Conservation (phyloP, 257 asterid species). For the Primulina tabacum region DNA sequence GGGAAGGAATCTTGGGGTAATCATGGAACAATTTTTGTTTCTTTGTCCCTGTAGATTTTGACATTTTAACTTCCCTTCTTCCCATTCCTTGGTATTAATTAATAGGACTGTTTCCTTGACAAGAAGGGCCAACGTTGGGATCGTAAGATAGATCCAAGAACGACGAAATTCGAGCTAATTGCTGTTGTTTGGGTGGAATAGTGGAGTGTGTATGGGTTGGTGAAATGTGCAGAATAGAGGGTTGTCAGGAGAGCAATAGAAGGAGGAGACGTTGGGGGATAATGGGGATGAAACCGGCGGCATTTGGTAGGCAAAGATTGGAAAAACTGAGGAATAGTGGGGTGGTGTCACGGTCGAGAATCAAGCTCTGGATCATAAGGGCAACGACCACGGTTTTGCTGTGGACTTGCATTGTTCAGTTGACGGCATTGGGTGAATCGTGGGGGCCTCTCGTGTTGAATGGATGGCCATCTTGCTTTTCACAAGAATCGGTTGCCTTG, state of each 20-base stretch:
- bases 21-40: constrained; percentile 20
- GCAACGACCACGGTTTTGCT: constrained; percentile 73
- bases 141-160: constrained; percentile 17
- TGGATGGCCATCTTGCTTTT: constrained; percentile 92
- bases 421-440: constrained; percentile 79
- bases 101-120: not conserved
- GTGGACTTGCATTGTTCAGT: constrained; percentile 92
- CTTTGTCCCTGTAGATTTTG: constrained; percentile 25
- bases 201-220: constrained; percentile 32
- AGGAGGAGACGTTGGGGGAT: constrained; percentile 52
- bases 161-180: constrained; percentile 23
- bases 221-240: constrained; percentile 58
- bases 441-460: constrained; percentile 86
- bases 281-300: constrained; percentile 68
- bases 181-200: constrained; percentile 12
- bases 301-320: constrained; percentile 54
- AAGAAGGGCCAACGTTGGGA: constrained; percentile 15
- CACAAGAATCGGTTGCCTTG: constrained; percentile 60
- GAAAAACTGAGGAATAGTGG: constrained; percentile 68
- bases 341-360: constrained; percentile 67
- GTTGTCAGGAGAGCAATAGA: constrained; percentile 35
- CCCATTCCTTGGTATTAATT: not conserved
- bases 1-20: constrained; percentile 19
- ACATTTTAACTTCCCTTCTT: constrained; percentile 19
- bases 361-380: constrained; percentile 93